Conservation (phyloP, 768 basidiomycete genomes). For the Rhodosporidiobolus odoratus region DNA sequence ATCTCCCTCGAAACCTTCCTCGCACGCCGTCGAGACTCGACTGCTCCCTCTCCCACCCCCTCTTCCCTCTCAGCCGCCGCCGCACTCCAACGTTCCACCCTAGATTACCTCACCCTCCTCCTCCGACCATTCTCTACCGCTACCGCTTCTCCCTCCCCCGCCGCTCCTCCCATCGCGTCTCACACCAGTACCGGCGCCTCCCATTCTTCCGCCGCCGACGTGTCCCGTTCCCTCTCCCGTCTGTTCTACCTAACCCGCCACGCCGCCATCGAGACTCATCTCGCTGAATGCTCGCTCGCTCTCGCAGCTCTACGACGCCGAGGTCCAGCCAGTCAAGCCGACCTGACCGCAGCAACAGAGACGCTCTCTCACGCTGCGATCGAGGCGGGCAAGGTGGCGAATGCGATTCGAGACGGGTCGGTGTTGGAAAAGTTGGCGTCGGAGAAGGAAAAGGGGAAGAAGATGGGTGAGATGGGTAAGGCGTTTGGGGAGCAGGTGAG, state of each 20-base stretch:
- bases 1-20: conserved; percentile 35
- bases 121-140: neutral
- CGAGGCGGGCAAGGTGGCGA: neutral
- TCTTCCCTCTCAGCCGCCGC: conserved; percentile 11
- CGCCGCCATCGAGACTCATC: conserved; percentile 24
- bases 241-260: conserved; percentile 18
- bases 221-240: neutral
- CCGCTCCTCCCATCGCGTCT: neutral
- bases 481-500: conserved; percentile 15
- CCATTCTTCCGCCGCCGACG: neutral
- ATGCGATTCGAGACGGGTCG: neutral
- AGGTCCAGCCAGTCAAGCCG: neutral
- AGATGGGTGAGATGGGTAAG: neutral
- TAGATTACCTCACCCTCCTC: conserved; percentile 2
- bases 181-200: neutral
- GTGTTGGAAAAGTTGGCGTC: neutral
- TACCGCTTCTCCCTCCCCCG: too few species aligned
- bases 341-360: neutral
- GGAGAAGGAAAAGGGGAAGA: neutral
- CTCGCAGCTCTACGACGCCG: neutral
- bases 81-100: conserved; percentile 11
- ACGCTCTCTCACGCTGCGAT: neutral
- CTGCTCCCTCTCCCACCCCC: neutral
- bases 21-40: conserved; percentile 6
- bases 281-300: conserved; percentile 29